These are phyloP conservation scores for Geotrichum candidum DNA, from an alignment of 1,139 yeast genomes.

Conservation along the genomic window DNA sequence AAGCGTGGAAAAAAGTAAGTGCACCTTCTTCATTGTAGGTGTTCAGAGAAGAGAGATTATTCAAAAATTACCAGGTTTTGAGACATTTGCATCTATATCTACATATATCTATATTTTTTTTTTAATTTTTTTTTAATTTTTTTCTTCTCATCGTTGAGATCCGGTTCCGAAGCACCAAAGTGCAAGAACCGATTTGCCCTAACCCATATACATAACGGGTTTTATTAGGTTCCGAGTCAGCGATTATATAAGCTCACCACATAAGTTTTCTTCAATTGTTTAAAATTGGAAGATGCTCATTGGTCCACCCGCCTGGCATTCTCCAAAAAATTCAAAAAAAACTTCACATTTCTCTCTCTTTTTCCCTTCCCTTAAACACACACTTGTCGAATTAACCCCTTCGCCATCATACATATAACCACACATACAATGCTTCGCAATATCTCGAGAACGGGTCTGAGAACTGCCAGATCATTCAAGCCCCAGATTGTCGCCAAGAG, in stretches of 20 bases:
- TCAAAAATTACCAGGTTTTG: neutral
- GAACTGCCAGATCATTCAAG: slow-evolving; percentile 1
- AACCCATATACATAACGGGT: neutral
- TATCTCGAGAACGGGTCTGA: slow-evolving; percentile 1
- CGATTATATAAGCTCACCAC: neutral
- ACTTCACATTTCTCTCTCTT: neutral
- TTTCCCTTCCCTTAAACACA: neutral
- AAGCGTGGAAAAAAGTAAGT: neutral
- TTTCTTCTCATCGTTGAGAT: neutral
- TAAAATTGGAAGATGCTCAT: slow-evolving; percentile 2
- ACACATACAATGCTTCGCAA: slow-evolving; percentile 5
- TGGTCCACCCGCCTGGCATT: neutral
- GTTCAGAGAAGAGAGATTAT: no score
- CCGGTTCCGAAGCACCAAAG: neutral
- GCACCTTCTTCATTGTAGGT: neutral
- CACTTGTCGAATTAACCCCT: neutral
- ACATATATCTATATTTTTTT: no score
- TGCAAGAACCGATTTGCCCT: neutral
- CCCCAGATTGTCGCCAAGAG: slow-evolving; percentile 6
- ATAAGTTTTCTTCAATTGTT: neutral
- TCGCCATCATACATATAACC: neutral
- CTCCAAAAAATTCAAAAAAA: neutral
- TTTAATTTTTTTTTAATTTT: neutral
- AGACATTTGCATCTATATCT: neutral
- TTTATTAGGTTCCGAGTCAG: neutral